Evolutionary conservation across 805 yeast genomes (phyloP).

Genomic region (Starmerella vaccinii): DNA sequence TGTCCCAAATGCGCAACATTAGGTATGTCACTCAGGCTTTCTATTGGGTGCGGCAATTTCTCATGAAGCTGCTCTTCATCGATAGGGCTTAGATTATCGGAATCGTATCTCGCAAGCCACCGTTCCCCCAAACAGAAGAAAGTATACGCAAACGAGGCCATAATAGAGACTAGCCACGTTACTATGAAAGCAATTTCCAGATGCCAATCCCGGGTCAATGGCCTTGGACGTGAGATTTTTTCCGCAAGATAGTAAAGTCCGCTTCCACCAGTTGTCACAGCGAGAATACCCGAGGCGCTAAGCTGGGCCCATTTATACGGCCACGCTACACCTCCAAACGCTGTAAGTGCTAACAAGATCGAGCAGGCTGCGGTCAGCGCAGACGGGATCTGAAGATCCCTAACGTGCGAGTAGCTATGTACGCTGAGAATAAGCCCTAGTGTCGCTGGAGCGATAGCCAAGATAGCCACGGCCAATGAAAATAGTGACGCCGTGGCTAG

Average conservation of each 20-base stretch:
- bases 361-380: conserved; percentile 13
- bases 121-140: conserved; percentile 18
- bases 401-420: conserved; percentile 1
- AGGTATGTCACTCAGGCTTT: background rate
- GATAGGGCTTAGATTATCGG: background rate
- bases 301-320: conserved; percentile 12
- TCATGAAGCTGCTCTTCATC: background rate
- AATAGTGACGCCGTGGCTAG: conserved; percentile 25
- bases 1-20: background rate
- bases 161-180: conserved; percentile 17
- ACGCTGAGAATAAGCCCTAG: conserved; percentile 18
- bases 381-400: conserved; percentile 14
- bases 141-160: background rate
- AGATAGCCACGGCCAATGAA: conserved; percentile 14
- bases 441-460: conserved; percentile 10
- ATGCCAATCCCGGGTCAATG: background rate
- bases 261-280: conserved; percentile 5
- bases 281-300: background rate
- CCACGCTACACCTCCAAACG: conserved; percentile 8
- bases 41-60: background rate
- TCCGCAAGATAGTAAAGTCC: conserved; percentile 21
- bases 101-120: conserved; percentile 5
- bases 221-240: background rate
- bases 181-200: conserved; percentile 16
- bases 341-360: conserved; percentile 1